phyloP scores from a whole-genome alignment of 805 yeast genomes.

The Ogataea pilisensis region DNA sequence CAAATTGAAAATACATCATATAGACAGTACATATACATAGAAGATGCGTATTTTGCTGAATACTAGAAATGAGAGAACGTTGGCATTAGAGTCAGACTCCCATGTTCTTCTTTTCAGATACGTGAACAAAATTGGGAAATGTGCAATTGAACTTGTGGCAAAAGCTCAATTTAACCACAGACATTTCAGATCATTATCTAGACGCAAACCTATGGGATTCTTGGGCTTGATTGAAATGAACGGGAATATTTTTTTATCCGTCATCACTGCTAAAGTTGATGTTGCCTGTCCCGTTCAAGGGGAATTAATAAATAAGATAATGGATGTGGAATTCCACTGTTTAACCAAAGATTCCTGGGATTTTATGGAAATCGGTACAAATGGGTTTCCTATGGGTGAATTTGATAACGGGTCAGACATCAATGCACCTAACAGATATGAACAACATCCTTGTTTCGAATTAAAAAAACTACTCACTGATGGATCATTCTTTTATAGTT shows the following conservation, averaged over 20 bases:
- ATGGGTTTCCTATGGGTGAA: constrained; percentile 57
- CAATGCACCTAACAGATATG: constrained; percentile 24
- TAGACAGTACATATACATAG: too few relatives aligned
- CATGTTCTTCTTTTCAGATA: constrained; percentile 46
- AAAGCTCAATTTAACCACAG: constrained; percentile 34
- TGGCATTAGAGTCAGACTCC: constrained; percentile 39
- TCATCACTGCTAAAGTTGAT: constrained; percentile 69
- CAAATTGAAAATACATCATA: too few relatives aligned
- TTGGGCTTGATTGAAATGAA: constrained; percentile 76
- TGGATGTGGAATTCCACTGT: constrained; percentile 83
- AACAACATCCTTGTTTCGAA: constrained; percentile 80
- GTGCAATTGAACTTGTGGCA: constrained; percentile 48
- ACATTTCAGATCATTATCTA: constrained; percentile 40
- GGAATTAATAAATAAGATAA: constrained; percentile 76
- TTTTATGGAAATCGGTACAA: constrained; percentile 59
- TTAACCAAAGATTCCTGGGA: constrained; percentile 76
- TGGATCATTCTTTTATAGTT: constrained; percentile 90
- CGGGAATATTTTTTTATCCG: constrained; percentile 65
- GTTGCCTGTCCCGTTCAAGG: constrained; percentile 81
- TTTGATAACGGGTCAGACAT: constrained; percentile 29
- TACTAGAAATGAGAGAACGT: constrained; percentile 33
- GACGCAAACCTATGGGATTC: constrained; percentile 55
- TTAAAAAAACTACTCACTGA: constrained; percentile 71
- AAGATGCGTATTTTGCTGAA: constrained; percentile 36
- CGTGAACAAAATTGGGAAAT: constrained; percentile 32